These are phyloP conservation scores for Pseudisothecium myosuroides DNA, from an alignment of 225 moss, liverwort and hornwort genomes.

Conservation along the genomic window DNA sequence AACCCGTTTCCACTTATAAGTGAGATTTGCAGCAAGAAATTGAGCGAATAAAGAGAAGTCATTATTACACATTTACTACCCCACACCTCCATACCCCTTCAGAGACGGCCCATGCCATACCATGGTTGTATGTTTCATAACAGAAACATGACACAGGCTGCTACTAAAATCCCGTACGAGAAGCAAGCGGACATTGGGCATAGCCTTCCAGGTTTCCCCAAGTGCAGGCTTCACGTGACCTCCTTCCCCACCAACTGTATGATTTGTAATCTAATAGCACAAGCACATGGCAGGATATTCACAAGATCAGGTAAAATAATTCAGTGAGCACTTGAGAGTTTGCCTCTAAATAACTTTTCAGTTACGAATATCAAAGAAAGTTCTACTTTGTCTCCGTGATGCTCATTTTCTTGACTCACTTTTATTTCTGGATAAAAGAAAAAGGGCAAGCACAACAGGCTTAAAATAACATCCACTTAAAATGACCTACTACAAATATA, in stretches of 20 bases:
- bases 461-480: not conserved
- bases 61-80: not conserved
- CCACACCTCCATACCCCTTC: not conserved
- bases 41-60: not conserved
- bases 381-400: not conserved
- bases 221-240: conserved; percentile 82
- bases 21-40: not conserved
- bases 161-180: conserved; percentile 47
- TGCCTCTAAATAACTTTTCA: not conserved
- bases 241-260: conserved; percentile 78
- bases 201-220: conserved; percentile 86
- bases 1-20: not conserved
- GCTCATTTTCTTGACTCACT: not conserved
- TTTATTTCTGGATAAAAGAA: not conserved
- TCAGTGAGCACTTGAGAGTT: not conserved
- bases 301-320: not conserved
- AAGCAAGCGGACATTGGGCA: conserved; percentile 76
- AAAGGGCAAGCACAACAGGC: not conserved
- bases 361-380: not conserved
- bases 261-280: conserved; percentile 70
- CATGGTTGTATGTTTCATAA: conserved; percentile 66
- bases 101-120: conserved; percentile 11
- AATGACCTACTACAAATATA: not conserved
- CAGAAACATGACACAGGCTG: conserved; percentile 46
- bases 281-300: not conserved